Evolutionary conservation across 495 filamentous ascomycete genomes (phyloP).

Genomic region (Xylaria longipes): DNA sequence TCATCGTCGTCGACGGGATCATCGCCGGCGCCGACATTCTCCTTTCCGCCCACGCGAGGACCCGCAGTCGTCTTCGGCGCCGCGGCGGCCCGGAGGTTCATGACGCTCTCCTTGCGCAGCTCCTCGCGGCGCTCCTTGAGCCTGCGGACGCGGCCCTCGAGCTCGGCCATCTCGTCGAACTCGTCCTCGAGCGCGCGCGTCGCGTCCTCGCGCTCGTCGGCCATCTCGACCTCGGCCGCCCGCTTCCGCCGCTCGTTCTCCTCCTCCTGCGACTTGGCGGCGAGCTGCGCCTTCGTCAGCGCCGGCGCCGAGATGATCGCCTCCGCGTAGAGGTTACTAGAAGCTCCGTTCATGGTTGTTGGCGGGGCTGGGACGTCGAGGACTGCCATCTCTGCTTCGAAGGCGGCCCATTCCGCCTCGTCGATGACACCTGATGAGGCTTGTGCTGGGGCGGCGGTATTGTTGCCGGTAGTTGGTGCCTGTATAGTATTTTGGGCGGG

Average conservation of each 20-base stretch:
- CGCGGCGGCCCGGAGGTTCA: conserved; percentile 41
- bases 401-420: conserved; percentile 90
- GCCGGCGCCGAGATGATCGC: conserved; percentile 75
- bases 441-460: conserved; percentile 23
- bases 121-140: conserved; percentile 73
- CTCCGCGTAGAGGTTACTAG: conserved; percentile 39
- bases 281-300: conserved; percentile 74
- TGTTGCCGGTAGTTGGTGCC: conserved; percentile 24
- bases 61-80: background rate
- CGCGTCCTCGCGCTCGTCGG: conserved; percentile 87
- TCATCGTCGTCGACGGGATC: conserved; percentile 62
- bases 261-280: conserved; percentile 68
- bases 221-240: conserved; percentile 60
- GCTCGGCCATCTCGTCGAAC: conserved; percentile 92
- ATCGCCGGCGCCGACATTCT: conserved; percentile 32
- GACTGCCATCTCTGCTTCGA: conserved; percentile 82
- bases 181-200: conserved; percentile 81
- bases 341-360: conserved; percentile 3
- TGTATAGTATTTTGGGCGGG: conserved; percentile 28
- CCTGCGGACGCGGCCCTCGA: conserved; percentile 79
- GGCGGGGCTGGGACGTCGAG: conserved; percentile 40
- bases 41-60: conserved; percentile 21
- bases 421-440: conserved; percentile 54
- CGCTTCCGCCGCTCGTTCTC: conserved; percentile 64
- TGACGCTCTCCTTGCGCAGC: conserved; percentile 46